Percentiles rank a stretch among this genome's conserved stretches.
phyloP scores from a whole-genome alignment of 2,329 filamentous ascomycete genomes.

The Geoglossum cookeanum region DNA sequence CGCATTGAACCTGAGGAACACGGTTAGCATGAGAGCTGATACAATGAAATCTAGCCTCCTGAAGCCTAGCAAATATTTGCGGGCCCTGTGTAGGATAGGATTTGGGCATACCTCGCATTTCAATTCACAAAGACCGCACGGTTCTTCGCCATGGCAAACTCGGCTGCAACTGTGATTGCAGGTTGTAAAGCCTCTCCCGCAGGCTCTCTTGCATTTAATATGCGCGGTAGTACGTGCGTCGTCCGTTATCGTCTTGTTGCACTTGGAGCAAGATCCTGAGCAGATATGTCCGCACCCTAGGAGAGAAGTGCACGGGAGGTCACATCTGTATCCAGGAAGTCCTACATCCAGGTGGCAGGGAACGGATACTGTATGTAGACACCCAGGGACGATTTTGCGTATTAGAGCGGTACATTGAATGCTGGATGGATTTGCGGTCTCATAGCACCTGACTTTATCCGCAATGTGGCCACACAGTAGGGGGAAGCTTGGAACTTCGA shows the following conservation, averaged over 20 bases:
- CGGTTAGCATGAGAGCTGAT: no score
- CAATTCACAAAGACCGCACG: slow-evolving; percentile 28
- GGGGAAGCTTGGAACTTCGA: slow-evolving; percentile 14
- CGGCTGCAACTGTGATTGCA: slow-evolving; percentile 36
- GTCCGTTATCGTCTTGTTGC: slow-evolving; percentile 22
- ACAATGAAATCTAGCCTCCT: no score
- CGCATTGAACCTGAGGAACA: slow-evolving; percentile 20
- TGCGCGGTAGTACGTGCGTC: slow-evolving; percentile 23
- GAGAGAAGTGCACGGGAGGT: slow-evolving; percentile 26
- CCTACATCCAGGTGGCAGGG: slow-evolving; percentile 31
- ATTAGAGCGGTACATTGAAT: slow-evolving; percentile 34
- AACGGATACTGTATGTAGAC: slow-evolving; percentile 32
- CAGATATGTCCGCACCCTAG: slow-evolving; percentile 39
- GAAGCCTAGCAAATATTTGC: no score
- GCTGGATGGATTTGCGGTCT: slow-evolving; percentile 23
- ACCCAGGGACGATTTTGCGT: slow-evolving; percentile 30
- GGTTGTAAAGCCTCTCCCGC: slow-evolving; percentile 30
- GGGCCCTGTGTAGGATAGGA: no score
- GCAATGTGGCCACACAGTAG: slow-evolving; percentile 14
- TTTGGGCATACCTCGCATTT: slow-evolving; percentile 30
- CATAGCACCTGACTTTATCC: slow-evolving; percentile 16
- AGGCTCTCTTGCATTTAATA: slow-evolving; percentile 28
- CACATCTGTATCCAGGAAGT: slow-evolving; percentile 27
- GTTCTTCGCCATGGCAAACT: slow-evolving; percentile 31
- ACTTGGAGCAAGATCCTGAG: slow-evolving; percentile 28